Evolutionary conservation across 2,329 filamentous ascomycete species (phyloP).

Genomic region (Diaporthe sp.): DNA sequence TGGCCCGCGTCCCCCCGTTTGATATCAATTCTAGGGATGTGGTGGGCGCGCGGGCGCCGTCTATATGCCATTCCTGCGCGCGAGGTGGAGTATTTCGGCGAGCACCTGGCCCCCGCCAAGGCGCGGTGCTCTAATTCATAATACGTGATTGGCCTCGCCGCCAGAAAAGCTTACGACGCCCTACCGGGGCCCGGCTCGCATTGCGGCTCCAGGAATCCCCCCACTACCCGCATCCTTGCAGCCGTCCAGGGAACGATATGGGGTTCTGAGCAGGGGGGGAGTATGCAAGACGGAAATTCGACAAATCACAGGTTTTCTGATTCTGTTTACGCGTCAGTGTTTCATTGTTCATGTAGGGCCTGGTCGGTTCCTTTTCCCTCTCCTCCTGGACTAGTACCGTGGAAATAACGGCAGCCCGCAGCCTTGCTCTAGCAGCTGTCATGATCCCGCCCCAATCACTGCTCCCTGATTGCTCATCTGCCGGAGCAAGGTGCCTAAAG

Average conservation of each 20-base stretch:
- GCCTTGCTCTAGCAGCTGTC: neutral
- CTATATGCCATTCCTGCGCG: neutral
- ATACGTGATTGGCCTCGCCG: conserved; percentile 16
- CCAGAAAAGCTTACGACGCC: conserved; percentile 32
- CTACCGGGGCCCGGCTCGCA: neutral
- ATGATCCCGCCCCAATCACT: conserved; percentile 12
- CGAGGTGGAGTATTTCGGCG: neutral
- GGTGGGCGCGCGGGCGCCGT: conserved; percentile 9
- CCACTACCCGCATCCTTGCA: conserved; percentile 24
- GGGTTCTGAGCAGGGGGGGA: no score
- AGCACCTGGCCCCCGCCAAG: conserved; percentile 7
- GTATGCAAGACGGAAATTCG: neutral
- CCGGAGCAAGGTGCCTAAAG: neutral
- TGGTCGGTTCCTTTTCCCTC: neutral
- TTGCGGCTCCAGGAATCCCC: conserved; percentile 25
- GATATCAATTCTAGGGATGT: neutral
- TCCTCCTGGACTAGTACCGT: neutral
- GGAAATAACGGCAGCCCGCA: neutral
- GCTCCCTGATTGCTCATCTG: conserved; percentile 8
- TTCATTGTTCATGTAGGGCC: neutral
- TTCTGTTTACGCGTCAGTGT: conserved; percentile 33
- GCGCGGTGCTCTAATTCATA: conserved; percentile 45
- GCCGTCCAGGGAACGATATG: neutral
- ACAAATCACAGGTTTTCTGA: conserved; percentile 9
- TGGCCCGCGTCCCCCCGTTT: neutral